A percentile compares a stretch with the other conserved stretches of the same genome.
Conservation (phyloP, 2,329 filamentous ascomycete species). For the Lojkania enalia region DNA sequence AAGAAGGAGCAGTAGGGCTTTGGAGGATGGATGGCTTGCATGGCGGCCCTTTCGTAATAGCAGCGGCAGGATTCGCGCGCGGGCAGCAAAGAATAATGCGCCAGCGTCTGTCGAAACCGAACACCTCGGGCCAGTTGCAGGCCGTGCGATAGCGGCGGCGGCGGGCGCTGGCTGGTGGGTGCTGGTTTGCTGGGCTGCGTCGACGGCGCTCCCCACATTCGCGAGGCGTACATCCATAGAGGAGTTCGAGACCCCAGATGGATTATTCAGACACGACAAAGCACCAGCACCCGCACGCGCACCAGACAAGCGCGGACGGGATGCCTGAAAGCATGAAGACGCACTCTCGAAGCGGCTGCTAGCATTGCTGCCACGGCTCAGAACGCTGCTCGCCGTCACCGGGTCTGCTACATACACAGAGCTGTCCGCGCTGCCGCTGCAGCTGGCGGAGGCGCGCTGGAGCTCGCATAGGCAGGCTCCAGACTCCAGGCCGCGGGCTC, state of each 20-base stretch:
- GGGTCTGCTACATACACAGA: too few relatives aligned
- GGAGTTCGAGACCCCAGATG: slow-evolving; percentile 15
- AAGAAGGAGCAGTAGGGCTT: slow-evolving; percentile 1
- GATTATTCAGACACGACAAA: slow-evolving; percentile 43
- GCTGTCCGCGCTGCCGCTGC: too few relatives aligned
- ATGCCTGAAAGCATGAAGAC: too few relatives aligned
- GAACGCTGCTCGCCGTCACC: too few relatives aligned
- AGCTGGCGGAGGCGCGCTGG: too few relatives aligned
- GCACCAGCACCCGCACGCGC: slow-evolving; percentile 13
- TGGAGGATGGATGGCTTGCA: slow-evolving; percentile 21
- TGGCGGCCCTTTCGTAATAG: slow-evolving; percentile 21
- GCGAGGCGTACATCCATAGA: slow-evolving; percentile 7
- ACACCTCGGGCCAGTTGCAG: slow-evolving; percentile 18
- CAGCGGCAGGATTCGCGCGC: slow-evolving; percentile 25
- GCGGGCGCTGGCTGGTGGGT: slow-evolving; percentile 1
- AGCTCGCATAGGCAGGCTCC: too few relatives aligned
- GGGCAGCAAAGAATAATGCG: not conserved
- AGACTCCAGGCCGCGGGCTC: not conserved
- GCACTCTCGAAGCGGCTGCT: too few relatives aligned
- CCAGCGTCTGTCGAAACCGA: not conserved
- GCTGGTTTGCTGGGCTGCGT: not conserved
- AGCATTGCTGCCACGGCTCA: too few relatives aligned
- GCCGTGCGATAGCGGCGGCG: slow-evolving; percentile 15
- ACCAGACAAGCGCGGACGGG: too few relatives aligned
- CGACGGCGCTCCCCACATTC: slow-evolving; percentile 28